phyloP scores from a whole-genome alignment of 352 stramenopile species.

The Globisporangium radiosum region DNA sequence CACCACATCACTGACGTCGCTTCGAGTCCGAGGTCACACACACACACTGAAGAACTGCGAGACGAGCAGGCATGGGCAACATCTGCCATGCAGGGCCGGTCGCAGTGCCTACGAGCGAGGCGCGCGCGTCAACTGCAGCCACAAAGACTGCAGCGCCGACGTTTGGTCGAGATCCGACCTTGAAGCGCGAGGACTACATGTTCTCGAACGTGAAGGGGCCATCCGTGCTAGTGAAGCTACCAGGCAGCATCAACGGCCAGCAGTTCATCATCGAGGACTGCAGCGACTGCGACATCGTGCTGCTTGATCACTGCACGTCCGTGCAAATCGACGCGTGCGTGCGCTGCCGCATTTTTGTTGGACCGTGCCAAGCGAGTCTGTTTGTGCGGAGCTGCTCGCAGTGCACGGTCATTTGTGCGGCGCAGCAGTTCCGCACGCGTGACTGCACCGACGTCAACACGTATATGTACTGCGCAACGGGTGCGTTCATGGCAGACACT shows the following conservation, averaged over 20 bases:
- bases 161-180: constrained; percentile 42
- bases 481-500: constrained; percentile 12
- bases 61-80: no score
- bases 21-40: no score
- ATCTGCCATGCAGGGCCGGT: no score
- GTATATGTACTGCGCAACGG: constrained; percentile 57
- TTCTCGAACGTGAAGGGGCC: constrained; percentile 38
- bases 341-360: constrained; percentile 67
- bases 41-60: no score
- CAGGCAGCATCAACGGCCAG: constrained; percentile 63
- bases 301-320: constrained; percentile 69
- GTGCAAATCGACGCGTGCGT: constrained; percentile 71
- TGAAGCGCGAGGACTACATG: constrained; percentile 71
- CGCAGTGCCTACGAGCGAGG: no score
- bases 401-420: constrained; percentile 56
- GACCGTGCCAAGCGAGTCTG: constrained; percentile 59
- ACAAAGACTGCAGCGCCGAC: constrained; percentile 8
- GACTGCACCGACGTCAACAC: constrained; percentile 60
- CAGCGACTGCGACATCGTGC: constrained; percentile 65
- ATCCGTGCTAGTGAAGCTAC: constrained; percentile 41
- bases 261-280: constrained; percentile 78
- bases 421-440: constrained; percentile 67
- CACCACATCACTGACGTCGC: no score
- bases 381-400: constrained; percentile 63
- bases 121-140: no score